Base-by-base conservation (phyloP, 2,329 filamentous ascomycete genomes). In the Raffaelea arxii region DNA sequence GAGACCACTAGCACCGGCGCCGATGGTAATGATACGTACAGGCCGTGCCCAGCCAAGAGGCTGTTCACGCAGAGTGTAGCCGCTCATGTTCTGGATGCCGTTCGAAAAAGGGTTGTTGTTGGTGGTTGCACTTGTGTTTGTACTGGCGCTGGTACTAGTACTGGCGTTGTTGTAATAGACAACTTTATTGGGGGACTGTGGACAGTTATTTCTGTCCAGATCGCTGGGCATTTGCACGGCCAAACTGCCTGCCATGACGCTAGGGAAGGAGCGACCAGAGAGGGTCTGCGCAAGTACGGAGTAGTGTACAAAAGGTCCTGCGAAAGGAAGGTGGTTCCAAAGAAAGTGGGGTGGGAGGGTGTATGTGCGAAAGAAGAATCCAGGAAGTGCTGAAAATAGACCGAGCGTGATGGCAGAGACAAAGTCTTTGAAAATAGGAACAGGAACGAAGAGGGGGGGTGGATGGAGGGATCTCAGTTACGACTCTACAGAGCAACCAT, bases 1-100 rank as follows among this genome's bases (percentile, higher is more conserved):
- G 52, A 70, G 59, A 27, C 67, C 67, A 53, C 66, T 69, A 21
- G 63, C 65, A 14, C 68, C 68, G 23, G 68, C 68, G 1, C 68
- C 68, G 52, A 71, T 67, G 36, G 63, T 63, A 48, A 71, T 61
- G 52, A 71, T 64, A 35, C 65, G 67, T 48, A 71, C 56, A 53
- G 62, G 65, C 46, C 63, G 65, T 24, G 61, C 11, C 14, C 51
- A 44, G 18, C 54, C 54, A 11, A 56, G 42, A 5, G 54, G 54
- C 38, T 22, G 24, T n/a, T 55, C 54, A 1, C 21, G 41, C 16
- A 54, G 47, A 6, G 25, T 30, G 18, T 55, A 55, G 18, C 24
- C 32, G 25, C 44, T 16, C 23, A 22, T 5, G 37, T 18, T 14
- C 36, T 36, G 22, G 30, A 25, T 6, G 14, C 9, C 32, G 27